These are phyloP conservation scores for Phytophthora multivora DNA, from an alignment of 352 stramenopile species.

Conservation along the genomic window DNA sequence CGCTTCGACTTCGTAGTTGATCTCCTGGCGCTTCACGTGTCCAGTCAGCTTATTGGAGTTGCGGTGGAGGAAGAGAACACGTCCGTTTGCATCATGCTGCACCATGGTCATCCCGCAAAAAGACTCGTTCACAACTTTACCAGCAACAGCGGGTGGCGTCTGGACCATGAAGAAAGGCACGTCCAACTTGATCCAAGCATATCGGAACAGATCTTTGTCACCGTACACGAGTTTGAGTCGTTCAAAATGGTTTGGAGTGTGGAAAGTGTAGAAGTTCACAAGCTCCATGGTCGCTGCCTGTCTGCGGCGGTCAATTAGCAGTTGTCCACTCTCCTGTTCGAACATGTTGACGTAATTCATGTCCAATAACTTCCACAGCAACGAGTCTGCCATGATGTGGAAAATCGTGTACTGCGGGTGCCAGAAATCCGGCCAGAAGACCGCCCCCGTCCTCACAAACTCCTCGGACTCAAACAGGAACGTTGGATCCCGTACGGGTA, in stretches of 20 bases:
- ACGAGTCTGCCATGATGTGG: slow-evolving; percentile 55
- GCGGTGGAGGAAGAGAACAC: slow-evolving; percentile 54
- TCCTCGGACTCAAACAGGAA: slow-evolving; percentile 48
- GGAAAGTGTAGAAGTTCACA: slow-evolving; percentile 50
- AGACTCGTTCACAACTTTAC: slow-evolving; percentile 35
- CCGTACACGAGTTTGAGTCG: slow-evolving; percentile 50
- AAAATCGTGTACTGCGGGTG: slow-evolving; percentile 63
- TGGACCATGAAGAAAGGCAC: slow-evolving; percentile 52
- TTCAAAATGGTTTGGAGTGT: slow-evolving; percentile 39
- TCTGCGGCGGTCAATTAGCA: slow-evolving; percentile 51
- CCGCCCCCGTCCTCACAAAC: slow-evolving; percentile 45
- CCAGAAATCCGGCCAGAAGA: slow-evolving; percentile 82
- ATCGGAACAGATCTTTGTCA: slow-evolving; percentile 65
- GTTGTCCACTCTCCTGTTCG: slow-evolving; percentile 67
- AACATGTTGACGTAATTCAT: slow-evolving; percentile 64
- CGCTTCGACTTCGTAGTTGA: slow-evolving; percentile 28
- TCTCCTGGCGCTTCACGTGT: slow-evolving; percentile 25
- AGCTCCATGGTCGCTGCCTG: slow-evolving; percentile 33
- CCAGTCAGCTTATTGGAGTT: slow-evolving; percentile 51
- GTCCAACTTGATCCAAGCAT: slow-evolving; percentile 54
- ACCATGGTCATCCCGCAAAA: slow-evolving; percentile 66
- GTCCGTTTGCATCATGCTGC: slow-evolving; percentile 39
- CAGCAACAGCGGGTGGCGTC: slow-evolving; percentile 41
- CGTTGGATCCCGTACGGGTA: slow-evolving; percentile 47
- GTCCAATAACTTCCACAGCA: slow-evolving; percentile 57